phyloP scores from a whole-genome alignment of 164 flowering plant species.

The Vitis rupestris region DNA sequence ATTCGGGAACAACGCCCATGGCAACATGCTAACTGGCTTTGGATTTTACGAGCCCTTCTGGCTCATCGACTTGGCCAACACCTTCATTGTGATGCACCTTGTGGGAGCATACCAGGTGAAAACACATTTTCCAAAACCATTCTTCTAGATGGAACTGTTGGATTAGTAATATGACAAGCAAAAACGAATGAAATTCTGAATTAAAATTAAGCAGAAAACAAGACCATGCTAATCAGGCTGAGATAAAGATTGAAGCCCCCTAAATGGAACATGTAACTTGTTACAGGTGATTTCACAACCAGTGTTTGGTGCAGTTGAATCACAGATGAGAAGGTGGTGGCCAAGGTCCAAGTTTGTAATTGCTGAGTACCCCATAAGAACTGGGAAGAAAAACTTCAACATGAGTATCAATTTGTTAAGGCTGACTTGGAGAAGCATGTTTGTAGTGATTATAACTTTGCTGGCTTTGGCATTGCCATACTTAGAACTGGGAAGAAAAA shows the following conservation, averaged over 20 bases:
- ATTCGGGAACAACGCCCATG: slow-evolving; percentile 61
- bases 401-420: slow-evolving; percentile 17
- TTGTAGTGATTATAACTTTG: slow-evolving; percentile 33
- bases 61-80: slow-evolving; percentile 58
- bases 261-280: too few relatives aligned
- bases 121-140: background rate
- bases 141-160: background rate
- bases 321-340: too few relatives aligned
- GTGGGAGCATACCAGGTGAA: slow-evolving; percentile 58
- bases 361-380: slow-evolving; percentile 17
- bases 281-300: slow-evolving; percentile 43
- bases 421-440: slow-evolving; percentile 37
- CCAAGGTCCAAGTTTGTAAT: slow-evolving; percentile 8
- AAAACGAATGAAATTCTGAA: too few relatives aligned
- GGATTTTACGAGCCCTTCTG: slow-evolving; percentile 67
- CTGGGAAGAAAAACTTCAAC: slow-evolving; percentile 8
- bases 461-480: slow-evolving; percentile 56
- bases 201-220: too few relatives aligned
- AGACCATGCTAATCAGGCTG: too few relatives aligned
- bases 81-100: slow-evolving; percentile 59
- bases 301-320: slow-evolving; percentile 10
- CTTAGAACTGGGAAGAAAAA: slow-evolving; percentile 23
- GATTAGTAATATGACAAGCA: too few relatives aligned
- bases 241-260: too few relatives aligned
- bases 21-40: slow-evolving; percentile 59